Conservation (phyloP, 1,284 basidiomycete species). For the Xerocomus nothofagi region DNA sequence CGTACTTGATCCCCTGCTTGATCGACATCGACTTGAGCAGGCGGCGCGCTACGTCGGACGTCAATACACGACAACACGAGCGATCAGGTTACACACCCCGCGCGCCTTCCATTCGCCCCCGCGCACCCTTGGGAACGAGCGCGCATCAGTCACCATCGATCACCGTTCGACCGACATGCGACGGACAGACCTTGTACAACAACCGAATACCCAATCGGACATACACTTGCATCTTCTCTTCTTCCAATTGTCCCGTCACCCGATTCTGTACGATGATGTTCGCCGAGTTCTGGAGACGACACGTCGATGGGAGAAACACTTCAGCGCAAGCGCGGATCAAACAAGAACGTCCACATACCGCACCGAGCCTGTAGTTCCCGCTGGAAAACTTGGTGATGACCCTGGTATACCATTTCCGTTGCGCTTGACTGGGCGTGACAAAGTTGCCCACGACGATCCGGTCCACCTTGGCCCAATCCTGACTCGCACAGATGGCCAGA, state of each 20-base stretch:
- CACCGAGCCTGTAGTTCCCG: conserved; percentile 88
- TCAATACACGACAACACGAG: neutral
- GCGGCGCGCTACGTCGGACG: conserved; percentile 41
- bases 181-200: conserved; percentile 72
- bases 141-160: conserved; percentile 1
- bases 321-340: neutral
- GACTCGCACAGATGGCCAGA: conserved; percentile 89
- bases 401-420: conserved; percentile 95
- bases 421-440: conserved; percentile 93
- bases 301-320: neutral
- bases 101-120: conserved; percentile 87
- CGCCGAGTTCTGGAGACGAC: conserved; percentile 73
- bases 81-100: conserved; percentile 54
- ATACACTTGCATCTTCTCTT: conserved; percentile 98
- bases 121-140: conserved; percentile 59
- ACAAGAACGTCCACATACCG: conserved; percentile 47
- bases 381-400: conserved; percentile 81
- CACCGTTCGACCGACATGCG: neutral
- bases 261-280: conserved; percentile 97
- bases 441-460: conserved; percentile 92
- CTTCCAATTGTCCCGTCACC: conserved; percentile 86
- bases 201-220: conserved; percentile 90
- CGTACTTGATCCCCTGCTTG: conserved; percentile 95
- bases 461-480: conserved; percentile 90
- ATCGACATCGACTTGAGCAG: conserved; percentile 88